Evolutionary conservation across 768 basidiomycete species (phyloP), one percentile per base, ranked within the genome.

Genomic region (Russula brevipes): DNA sequence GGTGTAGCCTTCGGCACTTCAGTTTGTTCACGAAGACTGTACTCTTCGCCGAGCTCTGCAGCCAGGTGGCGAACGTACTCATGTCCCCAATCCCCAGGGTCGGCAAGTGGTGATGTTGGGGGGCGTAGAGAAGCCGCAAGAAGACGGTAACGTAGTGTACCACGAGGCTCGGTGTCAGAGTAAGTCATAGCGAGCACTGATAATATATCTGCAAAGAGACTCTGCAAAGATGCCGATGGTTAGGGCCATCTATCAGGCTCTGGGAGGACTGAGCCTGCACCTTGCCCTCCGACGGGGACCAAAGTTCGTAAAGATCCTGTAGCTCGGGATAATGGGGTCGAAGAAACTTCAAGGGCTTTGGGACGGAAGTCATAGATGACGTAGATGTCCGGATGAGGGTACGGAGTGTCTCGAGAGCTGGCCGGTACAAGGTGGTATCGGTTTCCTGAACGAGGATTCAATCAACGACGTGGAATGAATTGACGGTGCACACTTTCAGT

Each of bases 101-200:
- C 91, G 3, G 88, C 81, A 24, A 91, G 82, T 3, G 85, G 83
- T 2, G 88, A 83, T 45, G 84, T 79, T 17, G 81, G 70, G 39
- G 86, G 84, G 50, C 84, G 82, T 54, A 88, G 78, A 17, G 87
- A 83, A 9, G 86, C 84, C 7, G 91, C 88, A 41, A 94, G 80
- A 24, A 98, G 83, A 52, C 95, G 89, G 77, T 97, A 98, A 66
- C 86, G 85, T 35, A 99, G 86, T 2, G 97, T 99, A 60, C 96
- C 96, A 54, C 97, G 88, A 45, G 94, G 93, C 77, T 97, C 87
- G 17, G 93, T 95, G 76, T 99, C 97, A 9, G 95, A 98, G 73
- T 98, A 98, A 7, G 97, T 99, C 97, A 99, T 99, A 7, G 96
- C 97, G 50, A 99, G 86, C 6, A 98, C 96, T 44, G 96, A 98